Conservation (phyloP, 768 basidiomycete genomes). For the Naganishia onofrii region DNA sequence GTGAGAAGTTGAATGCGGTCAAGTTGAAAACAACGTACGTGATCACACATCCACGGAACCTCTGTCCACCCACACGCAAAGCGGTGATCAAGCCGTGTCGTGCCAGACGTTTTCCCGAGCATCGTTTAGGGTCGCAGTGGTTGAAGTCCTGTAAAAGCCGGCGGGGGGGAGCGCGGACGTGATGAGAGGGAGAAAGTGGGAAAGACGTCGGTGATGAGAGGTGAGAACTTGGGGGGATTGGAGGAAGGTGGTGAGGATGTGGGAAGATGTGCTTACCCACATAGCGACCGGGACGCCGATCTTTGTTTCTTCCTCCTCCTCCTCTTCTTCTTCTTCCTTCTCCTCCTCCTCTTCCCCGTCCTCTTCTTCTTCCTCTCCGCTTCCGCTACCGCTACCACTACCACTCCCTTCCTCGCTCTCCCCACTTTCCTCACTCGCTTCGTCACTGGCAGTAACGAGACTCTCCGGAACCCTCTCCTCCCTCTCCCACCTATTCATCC, state of each 20-base stretch:
- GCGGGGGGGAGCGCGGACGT: too few relatives aligned
- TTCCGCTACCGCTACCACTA: conserved; percentile 16
- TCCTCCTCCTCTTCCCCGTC: conserved; percentile 50
- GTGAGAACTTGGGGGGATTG: too few relatives aligned
- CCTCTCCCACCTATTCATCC: conserved; percentile 21
- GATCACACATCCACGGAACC: conserved; percentile 87
- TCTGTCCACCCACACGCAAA: conserved; percentile 74
- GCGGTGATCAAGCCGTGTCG: conserved; percentile 79
- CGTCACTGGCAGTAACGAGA: conserved; percentile 29
- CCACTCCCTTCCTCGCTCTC: conserved; percentile 18
- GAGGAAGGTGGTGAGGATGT: conserved; percentile 16
- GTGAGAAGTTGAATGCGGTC: not conserved
- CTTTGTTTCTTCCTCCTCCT: conserved; percentile 47
- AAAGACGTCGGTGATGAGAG: too few relatives aligned
- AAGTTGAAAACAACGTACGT: conserved; percentile 66
- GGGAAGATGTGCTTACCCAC: conserved; percentile 68
- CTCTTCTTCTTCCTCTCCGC: conserved; percentile 20
- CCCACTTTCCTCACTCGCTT: conserved; percentile 24
- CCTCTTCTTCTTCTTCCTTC: conserved; percentile 47
- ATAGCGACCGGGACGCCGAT: conserved; percentile 76
- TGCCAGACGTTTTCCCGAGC: conserved; percentile 85
- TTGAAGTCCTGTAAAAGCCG: conserved; percentile 74
- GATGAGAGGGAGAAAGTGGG: too few relatives aligned
- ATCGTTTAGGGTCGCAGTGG: conserved; percentile 88
- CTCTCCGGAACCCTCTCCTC: conserved; percentile 33